Evolutionary conservation across 257 asterid species (phyloP).

Genomic region (Salvia miltiorrhiza): DNA sequence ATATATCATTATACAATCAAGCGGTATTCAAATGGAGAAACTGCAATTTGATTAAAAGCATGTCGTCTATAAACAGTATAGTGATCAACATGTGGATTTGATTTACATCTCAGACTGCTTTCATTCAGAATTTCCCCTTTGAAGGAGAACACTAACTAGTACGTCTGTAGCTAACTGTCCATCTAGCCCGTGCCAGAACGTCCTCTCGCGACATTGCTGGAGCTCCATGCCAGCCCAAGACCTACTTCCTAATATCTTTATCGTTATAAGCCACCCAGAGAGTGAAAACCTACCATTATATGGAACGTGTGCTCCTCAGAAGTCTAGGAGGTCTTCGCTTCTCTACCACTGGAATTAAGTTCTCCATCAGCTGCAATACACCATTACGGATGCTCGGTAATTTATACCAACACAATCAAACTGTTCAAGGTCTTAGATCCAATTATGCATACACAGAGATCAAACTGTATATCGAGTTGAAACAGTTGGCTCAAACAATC

Average conservation of each 20-base stretch:
- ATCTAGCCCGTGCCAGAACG: constrained; percentile 25
- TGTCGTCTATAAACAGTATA: neutral
- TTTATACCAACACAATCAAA: neutral
- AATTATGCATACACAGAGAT: neutral
- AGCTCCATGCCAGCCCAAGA: constrained; percentile 17
- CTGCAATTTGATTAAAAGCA: neutral
- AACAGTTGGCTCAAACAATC: neutral
- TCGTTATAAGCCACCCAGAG: constrained; percentile 2
- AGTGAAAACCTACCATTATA: constrained; percentile 35
- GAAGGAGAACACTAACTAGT: neutral
- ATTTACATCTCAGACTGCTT: neutral
- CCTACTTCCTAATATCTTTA: constrained; percentile 18
- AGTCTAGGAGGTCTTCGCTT: constrained; percentile 50
- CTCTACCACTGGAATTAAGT: constrained; percentile 59
- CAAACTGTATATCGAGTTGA: neutral
- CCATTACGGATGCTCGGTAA: neutral
- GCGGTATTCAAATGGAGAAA: neutral
- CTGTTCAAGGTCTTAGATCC: neutral
- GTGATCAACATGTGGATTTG: neutral
- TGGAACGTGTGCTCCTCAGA: constrained; percentile 49
- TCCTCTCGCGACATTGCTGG: constrained; percentile 26
- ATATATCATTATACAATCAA: neutral
- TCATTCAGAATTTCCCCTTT: constrained; percentile 6
- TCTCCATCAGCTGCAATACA: constrained; percentile 67
- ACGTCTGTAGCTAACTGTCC: constrained; percentile 18